Evolutionary conservation across 2,329 filamentous ascomycete species (phyloP).

Genomic region (Gyromitra esculenta): DNA sequence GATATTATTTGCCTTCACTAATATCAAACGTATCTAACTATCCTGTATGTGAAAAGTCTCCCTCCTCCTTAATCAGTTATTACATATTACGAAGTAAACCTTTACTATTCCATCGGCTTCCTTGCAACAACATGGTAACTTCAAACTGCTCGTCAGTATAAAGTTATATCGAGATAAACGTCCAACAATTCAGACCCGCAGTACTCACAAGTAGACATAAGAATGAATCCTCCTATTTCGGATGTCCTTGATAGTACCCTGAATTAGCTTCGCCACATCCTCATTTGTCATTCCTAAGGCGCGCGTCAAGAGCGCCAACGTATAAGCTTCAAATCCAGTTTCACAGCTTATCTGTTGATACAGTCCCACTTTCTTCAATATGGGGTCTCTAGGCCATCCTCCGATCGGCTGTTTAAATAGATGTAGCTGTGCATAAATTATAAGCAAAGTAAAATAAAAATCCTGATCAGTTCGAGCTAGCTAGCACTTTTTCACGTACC

Average conservation of each 20-base stretch:
- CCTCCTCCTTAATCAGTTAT: not conserved
- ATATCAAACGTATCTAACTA: too few relatives aligned
- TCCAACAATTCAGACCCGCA: not conserved
- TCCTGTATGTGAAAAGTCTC: not conserved
- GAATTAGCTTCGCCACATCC: conserved; percentile 17
- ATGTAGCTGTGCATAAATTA: not conserved
- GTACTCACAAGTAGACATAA: conserved; percentile 10
- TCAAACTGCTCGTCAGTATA: not conserved
- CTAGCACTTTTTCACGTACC: not conserved
- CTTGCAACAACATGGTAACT: conserved; percentile 17
- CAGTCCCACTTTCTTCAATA: conserved; percentile 31
- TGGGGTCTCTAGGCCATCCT: conserved; percentile 39
- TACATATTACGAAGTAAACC: not conserved
- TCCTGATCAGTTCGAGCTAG: not conserved
- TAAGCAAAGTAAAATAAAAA: not conserved
- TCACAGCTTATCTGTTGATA: conserved; percentile 22
- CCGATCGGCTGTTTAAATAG: conserved; percentile 36
- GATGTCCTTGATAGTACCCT: conserved; percentile 1
- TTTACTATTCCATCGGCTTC: not conserved
- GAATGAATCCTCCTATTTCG: conserved; percentile 7
- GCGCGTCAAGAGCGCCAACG: conserved; percentile 35
- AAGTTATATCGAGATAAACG: too few relatives aligned
- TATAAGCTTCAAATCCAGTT: conserved; percentile 37
- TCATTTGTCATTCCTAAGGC: conserved; percentile 34
- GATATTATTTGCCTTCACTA: too few relatives aligned